These are phyloP conservation scores for Leccinum boreale DNA, from an alignment of 768 basidiomycete genomes.

Conservation along the genomic window DNA sequence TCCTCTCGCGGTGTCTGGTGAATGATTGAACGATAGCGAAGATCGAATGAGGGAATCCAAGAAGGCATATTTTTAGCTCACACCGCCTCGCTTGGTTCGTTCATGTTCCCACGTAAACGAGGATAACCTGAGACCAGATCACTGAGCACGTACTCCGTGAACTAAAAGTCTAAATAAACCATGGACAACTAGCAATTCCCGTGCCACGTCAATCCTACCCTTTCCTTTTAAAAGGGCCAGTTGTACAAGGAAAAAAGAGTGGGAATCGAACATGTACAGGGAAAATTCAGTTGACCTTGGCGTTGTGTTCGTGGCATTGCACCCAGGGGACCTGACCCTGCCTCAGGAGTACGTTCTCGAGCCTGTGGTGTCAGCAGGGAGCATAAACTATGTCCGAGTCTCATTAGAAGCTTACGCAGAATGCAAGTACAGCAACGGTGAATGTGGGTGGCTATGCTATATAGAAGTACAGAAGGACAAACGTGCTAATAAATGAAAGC, in stretches of 20 bases:
- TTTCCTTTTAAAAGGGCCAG: conserved; percentile 8
- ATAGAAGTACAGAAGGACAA: conserved; percentile 24
- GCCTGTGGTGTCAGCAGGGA: background rate
- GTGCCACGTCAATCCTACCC: conserved; percentile 17
- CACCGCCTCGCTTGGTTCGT: conserved; percentile 22
- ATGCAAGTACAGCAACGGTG: conserved; percentile 19
- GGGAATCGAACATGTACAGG: conserved; percentile 11
- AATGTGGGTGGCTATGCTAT: conserved; percentile 17
- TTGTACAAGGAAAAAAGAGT: conserved; percentile 2
- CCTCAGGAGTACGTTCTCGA: background rate
- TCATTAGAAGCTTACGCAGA: conserved; percentile 20
- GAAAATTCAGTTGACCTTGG: conserved; percentile 5
- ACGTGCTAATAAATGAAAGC: conserved; percentile 20
- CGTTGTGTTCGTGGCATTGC: conserved; percentile 1
- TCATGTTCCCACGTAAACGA: conserved; percentile 15
- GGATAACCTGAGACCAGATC: conserved; percentile 15
- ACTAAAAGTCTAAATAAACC: conserved; percentile 27
- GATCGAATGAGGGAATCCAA: conserved; percentile 15
- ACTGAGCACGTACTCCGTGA: conserved; percentile 6
- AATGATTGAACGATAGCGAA: conserved; percentile 6
- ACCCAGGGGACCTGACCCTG: conserved; percentile 9
- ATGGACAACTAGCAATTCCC: background rate
- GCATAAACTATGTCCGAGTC: background rate
- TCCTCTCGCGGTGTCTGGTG: conserved; percentile 15
- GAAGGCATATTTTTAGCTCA: conserved; percentile 20